Conservation (phyloP, 306 rosid genomes). For the Pyrus bretschneideri region DNA sequence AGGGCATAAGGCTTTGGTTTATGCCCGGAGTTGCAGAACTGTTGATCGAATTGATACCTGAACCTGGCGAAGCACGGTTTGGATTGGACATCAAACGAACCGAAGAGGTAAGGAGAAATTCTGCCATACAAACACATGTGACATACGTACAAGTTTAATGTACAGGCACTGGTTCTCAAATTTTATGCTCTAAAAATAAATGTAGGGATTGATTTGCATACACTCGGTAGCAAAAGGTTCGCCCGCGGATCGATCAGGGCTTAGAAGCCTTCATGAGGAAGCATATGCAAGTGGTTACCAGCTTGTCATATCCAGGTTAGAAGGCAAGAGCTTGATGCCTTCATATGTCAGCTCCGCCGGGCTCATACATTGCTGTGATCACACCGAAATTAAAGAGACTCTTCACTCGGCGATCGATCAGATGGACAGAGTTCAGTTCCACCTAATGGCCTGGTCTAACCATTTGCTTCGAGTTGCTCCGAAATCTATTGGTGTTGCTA, state of each 20-base stretch:
- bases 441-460: constrained; percentile 37
- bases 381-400: constrained; percentile 26
- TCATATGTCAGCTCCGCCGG: constrained; percentile 27
- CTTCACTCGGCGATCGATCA: constrained; percentile 27
- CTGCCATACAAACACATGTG: not conserved
- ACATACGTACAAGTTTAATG: not conserved
- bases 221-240: constrained; percentile 20
- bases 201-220: constrained; percentile 39
- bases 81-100: constrained; percentile 66
- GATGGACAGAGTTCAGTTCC: constrained; percentile 27
- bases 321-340: constrained; percentile 42
- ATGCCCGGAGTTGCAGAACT: constrained; percentile 64
- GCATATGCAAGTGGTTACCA: constrained; percentile 25
- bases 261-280: constrained; percentile 26
- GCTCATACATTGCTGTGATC: constrained; percentile 39
- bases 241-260: constrained; percentile 38
- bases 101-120: constrained; percentile 34
- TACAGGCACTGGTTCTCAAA: not conserved
- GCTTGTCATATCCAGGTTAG: constrained; percentile 36
- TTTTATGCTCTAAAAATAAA: not conserved
- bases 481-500: not conserved
- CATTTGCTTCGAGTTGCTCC: constrained; percentile 2
- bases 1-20: constrained; percentile 70
- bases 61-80: constrained; percentile 34
- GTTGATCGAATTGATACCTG: constrained; percentile 43